Evolutionary conservation across 495 filamentous ascomycete species (phyloP).

Genomic region (Talaromyces thailandensis): DNA sequence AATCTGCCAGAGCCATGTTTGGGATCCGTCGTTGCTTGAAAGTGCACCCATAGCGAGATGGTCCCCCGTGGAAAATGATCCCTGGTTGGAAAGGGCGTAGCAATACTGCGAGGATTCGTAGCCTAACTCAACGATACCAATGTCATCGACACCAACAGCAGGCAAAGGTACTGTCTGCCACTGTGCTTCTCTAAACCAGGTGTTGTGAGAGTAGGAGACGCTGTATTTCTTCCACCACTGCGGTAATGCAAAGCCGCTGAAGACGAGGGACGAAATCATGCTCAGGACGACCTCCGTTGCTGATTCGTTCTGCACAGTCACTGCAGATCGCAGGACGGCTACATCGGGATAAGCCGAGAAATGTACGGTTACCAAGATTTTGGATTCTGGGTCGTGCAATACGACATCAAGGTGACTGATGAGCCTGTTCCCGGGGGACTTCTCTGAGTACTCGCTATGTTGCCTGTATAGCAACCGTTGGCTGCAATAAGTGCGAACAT

Average conservation of each 20-base stretch:
- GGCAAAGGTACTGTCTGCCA: conserved; percentile 13
- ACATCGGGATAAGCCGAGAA: conserved; percentile 8
- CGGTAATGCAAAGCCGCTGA: conserved; percentile 12
- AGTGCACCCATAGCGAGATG: conserved; percentile 14
- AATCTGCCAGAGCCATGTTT: conserved; percentile 21
- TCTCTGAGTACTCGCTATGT: not conserved
- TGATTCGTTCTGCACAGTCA: conserved; percentile 10
- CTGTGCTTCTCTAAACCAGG: conserved; percentile 20
- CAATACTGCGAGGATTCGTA: conserved; percentile 8
- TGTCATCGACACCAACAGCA: conserved; percentile 13
- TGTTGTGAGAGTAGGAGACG: conserved; percentile 11
- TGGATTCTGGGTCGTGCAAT: conserved; percentile 1
- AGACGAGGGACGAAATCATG: conserved; percentile 11
- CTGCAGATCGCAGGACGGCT: conserved; percentile 7
- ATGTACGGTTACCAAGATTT: conserved; percentile 6
- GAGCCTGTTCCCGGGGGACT: not conserved
- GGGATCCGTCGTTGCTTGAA: conserved; percentile 3
- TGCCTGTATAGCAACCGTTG: conserved; percentile 9
- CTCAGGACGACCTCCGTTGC: conserved; percentile 7
- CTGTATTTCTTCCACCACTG: conserved; percentile 14
- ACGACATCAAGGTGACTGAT: conserved; percentile 6
- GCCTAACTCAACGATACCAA: conserved; percentile 11
- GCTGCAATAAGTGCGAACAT: conserved; percentile 11
- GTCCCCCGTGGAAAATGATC: conserved; percentile 13
- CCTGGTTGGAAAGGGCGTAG: conserved; percentile 11